Conservation (phyloP, 148 eudicot species). For the Camellia granthamiana region DNA sequence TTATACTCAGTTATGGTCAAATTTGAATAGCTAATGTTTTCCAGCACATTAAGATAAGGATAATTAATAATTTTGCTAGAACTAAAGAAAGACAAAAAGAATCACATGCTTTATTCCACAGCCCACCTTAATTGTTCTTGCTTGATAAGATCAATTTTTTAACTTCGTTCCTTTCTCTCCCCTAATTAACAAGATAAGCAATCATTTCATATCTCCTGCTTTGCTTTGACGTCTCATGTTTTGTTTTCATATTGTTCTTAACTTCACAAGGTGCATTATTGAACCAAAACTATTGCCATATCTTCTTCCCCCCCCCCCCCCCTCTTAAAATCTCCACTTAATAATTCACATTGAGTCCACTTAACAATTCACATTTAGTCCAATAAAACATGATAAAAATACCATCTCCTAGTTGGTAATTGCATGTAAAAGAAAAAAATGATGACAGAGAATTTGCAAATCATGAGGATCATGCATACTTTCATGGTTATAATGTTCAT, state of each 20-base stretch:
- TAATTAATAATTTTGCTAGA: not conserved
- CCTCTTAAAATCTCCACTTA: not conserved
- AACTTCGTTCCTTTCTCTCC: not conserved
- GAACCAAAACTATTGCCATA: not conserved
- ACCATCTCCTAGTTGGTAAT: not conserved
- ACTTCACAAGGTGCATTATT: not conserved
- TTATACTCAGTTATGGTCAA: not conserved
- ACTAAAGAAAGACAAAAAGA: not conserved
- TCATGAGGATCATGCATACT: not conserved
- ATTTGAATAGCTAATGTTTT: not conserved
- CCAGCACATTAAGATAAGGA: not conserved
- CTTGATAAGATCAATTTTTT: not conserved
- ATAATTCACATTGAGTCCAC: too few relatives aligned
- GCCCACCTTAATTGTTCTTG: conserved; percentile 10
- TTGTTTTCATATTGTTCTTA: too few relatives aligned
- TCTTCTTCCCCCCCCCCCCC: not conserved
- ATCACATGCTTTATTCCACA: not conserved
- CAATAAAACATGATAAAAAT: not conserved
- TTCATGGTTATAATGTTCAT: not conserved
- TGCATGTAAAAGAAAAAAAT: not conserved
- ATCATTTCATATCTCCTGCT: not conserved
- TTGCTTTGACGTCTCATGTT: not conserved
- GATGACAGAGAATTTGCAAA: not conserved
- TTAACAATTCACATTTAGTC: not conserved
- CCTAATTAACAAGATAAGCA: not conserved